A percentile compares a stretch with the other conserved stretches of the same genome.
Evolutionary conservation across 805 yeast genomes (phyloP).

Genomic region (Limtongia smithiae): DNA sequence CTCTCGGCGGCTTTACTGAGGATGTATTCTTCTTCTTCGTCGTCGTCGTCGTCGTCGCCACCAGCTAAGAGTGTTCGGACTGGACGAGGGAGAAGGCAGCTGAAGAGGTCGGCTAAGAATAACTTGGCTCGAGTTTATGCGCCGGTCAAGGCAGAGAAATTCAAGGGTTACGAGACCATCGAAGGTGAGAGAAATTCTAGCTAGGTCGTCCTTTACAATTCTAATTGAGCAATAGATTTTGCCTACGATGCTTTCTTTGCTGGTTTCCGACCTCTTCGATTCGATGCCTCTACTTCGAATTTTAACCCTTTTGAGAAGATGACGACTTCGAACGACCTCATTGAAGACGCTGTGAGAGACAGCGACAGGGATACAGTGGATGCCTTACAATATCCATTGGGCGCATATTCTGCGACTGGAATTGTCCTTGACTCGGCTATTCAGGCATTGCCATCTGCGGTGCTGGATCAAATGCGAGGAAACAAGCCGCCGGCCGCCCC

Average conservation of each 20-base stretch:
- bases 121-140: no score
- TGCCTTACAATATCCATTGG: conserved; percentile 14
- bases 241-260: conserved; percentile 25
- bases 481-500: conserved; percentile 22
- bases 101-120: no score
- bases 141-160: no score
- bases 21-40: no score
- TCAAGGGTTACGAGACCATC: conserved; percentile 1
- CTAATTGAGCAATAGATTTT: conserved; percentile 15
- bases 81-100: no score
- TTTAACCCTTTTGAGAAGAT: conserved; percentile 1
- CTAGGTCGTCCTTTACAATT: no score
- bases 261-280: conserved; percentile 24
- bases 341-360: conserved; percentile 7
- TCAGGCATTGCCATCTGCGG: conserved; percentile 9
- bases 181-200: background rate
- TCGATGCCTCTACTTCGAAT: background rate
- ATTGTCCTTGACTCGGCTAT: conserved; percentile 16
- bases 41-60: no score
- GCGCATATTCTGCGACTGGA: conserved; percentile 17
- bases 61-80: no score
- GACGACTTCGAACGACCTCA: conserved; percentile 3
- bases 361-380: conserved; percentile 3
- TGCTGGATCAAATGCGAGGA: conserved; percentile 18
- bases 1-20: no score